Percentiles rank a stretch among this genome's conserved stretches.
Conservation (phyloP, 768 basidiomycete species). For the Fistulinella prunicolor region DNA sequence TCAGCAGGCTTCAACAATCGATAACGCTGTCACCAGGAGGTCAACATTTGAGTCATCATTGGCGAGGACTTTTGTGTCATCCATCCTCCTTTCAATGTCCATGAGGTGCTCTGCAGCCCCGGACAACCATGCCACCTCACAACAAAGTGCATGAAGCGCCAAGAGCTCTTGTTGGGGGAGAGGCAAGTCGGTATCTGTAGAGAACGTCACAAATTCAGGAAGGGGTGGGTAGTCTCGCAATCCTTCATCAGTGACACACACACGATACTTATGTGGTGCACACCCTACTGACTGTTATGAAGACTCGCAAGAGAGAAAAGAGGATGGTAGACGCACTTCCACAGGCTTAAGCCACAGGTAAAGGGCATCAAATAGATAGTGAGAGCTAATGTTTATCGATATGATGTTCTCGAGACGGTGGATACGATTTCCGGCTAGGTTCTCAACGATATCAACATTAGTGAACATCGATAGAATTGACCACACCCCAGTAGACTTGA, state of each 20-base stretch:
- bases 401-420: slow-evolving; percentile 1
- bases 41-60: not conserved
- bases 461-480: not conserved
- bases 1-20: not conserved
- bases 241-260: not conserved
- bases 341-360: slow-evolving; percentile 5
- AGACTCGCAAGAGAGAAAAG: not conserved
- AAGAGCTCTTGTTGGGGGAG: not conserved
- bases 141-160: slow-evolving; percentile 6
- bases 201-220: slow-evolving; percentile 1
- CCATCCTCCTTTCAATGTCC: slow-evolving; percentile 4
- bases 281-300: not conserved
- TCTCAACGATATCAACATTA: not conserved
- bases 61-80: not conserved
- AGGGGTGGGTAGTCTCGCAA: too few relatives aligned
- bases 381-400: not conserved
- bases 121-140: slow-evolving; percentile 9
- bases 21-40: not conserved
- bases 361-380: not conserved
- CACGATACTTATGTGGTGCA: not conserved
- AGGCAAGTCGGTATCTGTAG: not conserved
- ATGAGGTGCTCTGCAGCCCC: slow-evolving; percentile 1
- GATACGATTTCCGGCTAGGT: not conserved
- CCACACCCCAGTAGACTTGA: not conserved
- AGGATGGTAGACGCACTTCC: not conserved